Percentiles rank a stretch among this genome's conserved stretches.
phyloP scores from a whole-genome alignment of 169 alveolate species.

The Eimeria nieschulzi region DNA sequence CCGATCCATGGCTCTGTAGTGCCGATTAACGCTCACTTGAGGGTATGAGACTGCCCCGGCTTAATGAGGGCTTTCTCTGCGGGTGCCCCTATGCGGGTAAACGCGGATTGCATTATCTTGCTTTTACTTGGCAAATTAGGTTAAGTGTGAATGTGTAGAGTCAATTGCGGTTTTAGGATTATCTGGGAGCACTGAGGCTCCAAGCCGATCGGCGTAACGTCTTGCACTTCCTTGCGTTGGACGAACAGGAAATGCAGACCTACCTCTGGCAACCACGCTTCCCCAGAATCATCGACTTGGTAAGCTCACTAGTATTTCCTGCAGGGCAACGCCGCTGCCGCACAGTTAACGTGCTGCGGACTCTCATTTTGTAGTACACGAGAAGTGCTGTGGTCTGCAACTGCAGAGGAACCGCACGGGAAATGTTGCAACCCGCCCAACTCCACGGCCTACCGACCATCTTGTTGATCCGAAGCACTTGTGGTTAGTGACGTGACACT shows the following conservation, averaged over 20 bases:
- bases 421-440: slow-evolving; percentile 39
- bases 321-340: not conserved
- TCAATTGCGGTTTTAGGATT: slow-evolving; percentile 17
- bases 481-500: slow-evolving; percentile 7
- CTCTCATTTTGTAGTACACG: not conserved
- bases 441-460: slow-evolving; percentile 55
- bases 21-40: not conserved
- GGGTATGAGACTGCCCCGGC: not conserved
- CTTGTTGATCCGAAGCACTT: slow-evolving; percentile 40
- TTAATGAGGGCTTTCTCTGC: no score
- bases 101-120: no score
- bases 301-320: not conserved
- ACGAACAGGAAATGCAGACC: slow-evolving; percentile 62
- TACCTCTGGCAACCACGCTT: slow-evolving; percentile 58
- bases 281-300: slow-evolving; percentile 64
- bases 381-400: not conserved
- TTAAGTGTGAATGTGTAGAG: no score
- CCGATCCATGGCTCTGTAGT: no score
- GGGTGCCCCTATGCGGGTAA: no score
- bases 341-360: not conserved
- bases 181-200: slow-evolving; percentile 69
- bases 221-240: slow-evolving; percentile 64
- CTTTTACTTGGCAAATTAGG: no score
- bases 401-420: slow-evolving; percentile 61
- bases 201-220: slow-evolving; percentile 71